Conservation (phyloP, 441 rosid genomes). For the Gossypium lobatum region DNA sequence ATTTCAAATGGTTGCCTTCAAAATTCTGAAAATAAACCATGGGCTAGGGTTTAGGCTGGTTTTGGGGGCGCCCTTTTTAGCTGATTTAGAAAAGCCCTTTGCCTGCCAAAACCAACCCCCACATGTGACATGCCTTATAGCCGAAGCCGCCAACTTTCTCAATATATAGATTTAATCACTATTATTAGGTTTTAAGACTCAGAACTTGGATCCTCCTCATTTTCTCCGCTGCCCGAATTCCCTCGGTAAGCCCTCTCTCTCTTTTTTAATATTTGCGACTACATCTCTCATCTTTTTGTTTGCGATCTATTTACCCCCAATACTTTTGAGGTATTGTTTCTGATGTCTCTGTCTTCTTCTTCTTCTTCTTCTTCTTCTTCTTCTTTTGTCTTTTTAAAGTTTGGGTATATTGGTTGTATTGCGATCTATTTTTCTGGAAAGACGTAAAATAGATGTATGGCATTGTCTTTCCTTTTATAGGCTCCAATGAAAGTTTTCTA, state of each 20-base stretch:
- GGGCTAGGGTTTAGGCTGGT: no score
- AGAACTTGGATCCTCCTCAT: background rate
- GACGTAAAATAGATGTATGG: background rate
- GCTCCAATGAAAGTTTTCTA: background rate
- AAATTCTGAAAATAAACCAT: no score
- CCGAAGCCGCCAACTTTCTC: no score
- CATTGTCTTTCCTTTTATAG: background rate
- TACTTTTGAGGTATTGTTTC: background rate
- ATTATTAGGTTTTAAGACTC: background rate
- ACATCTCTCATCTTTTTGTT: background rate
- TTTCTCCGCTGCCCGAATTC: background rate
- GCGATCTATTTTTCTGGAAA: background rate
- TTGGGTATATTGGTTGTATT: background rate
- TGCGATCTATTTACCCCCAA: background rate
- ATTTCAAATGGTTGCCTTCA: no score
- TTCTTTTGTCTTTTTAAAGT: background rate
- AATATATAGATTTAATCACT: background rate
- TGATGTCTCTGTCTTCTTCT: background rate
- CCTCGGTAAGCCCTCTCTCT: background rate
- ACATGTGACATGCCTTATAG: no score
- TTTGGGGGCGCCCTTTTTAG: no score
- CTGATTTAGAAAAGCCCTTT: no score
- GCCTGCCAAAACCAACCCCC: no score
- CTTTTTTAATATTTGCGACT: background rate
- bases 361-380: background rate